Conservation (phyloP, 495 filamentous ascomycete genomes). For the Rhypophila decipiens region DNA sequence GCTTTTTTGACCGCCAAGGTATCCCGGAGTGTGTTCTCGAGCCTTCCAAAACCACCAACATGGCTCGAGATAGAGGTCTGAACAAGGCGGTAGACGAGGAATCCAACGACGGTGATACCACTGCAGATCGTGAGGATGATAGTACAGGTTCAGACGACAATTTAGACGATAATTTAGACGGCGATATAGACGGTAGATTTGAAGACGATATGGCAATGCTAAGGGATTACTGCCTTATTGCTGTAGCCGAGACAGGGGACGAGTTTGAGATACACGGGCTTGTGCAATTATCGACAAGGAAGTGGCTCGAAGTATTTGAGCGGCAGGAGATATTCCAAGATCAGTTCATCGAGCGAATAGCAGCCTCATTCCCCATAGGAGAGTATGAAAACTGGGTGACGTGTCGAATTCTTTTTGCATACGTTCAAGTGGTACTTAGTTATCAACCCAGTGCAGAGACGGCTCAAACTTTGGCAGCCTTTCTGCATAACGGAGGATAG, state of each 20-base stretch:
- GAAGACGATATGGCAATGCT: conserved; percentile 39
- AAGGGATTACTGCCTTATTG: conserved; percentile 36
- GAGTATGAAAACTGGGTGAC: background rate
- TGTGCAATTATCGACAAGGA: conserved; percentile 38
- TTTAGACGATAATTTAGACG: conserved; percentile 1
- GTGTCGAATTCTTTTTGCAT: too few species aligned
- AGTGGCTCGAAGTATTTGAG: conserved; percentile 28
- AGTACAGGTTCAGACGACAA: background rate
- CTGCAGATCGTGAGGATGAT: background rate
- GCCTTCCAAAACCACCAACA: too few species aligned
- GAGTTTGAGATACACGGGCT: conserved; percentile 38
- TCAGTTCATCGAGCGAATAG: conserved; percentile 25
- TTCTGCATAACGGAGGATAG: too few species aligned
- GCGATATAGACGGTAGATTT: conserved; percentile 23
- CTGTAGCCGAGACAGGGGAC: conserved; percentile 7
- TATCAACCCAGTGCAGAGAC: too few species aligned
- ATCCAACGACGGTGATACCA: background rate
- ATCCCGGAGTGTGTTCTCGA: conserved; percentile 24
- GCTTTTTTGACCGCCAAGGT: conserved; percentile 14
- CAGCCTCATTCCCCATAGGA: conserved; percentile 26
- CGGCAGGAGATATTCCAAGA: conserved; percentile 33
- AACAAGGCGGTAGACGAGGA: too few species aligned
- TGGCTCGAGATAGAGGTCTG: too few species aligned
- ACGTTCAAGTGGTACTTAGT: too few species aligned
- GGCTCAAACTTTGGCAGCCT: too few species aligned